Conservation (phyloP, 2,329 filamentous ascomycete species). For the Ophiostoma tasmaniense region DNA sequence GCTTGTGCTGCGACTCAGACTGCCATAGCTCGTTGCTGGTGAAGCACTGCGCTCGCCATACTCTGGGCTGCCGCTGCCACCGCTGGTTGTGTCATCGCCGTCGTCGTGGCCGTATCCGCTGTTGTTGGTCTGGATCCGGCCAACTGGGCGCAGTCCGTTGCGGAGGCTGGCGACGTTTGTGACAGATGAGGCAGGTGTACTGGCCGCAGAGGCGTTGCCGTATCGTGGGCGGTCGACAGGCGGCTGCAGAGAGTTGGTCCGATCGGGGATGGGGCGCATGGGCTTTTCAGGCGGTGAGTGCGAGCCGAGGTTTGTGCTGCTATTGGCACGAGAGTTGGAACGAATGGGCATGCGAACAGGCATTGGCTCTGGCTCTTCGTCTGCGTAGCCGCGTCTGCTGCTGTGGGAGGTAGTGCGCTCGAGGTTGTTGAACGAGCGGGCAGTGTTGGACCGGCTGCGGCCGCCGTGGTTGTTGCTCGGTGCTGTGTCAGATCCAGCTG, state of each 20-base stretch:
- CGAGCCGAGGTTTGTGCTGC: slow-evolving; percentile 14
- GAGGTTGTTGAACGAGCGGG: slow-evolving; percentile 33
- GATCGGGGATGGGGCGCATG: slow-evolving; percentile 28
- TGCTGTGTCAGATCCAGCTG: slow-evolving; percentile 17
- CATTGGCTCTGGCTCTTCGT: slow-evolving; percentile 29
- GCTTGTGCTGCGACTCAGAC: slow-evolving; percentile 40
- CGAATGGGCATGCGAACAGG: slow-evolving; percentile 38
- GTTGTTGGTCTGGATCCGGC: slow-evolving; percentile 33
- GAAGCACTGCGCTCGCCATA: slow-evolving; percentile 45
- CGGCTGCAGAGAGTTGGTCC: slow-evolving; percentile 34
- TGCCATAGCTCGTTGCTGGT: slow-evolving; percentile 49
- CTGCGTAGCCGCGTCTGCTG: slow-evolving; percentile 31
- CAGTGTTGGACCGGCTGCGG: slow-evolving; percentile 41
- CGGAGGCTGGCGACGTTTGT: slow-evolving; percentile 27
- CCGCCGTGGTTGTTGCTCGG: slow-evolving; percentile 19
- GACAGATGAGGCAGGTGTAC: slow-evolving; percentile 18
- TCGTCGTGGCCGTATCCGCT: slow-evolving; percentile 39
- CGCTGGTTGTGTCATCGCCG: slow-evolving; percentile 43
- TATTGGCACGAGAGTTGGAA: slow-evolving; percentile 27
- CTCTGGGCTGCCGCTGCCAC: slow-evolving; percentile 34
- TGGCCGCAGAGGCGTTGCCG: background rate
- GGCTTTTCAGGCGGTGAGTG: slow-evolving; percentile 28
- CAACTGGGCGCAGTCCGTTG: slow-evolving; percentile 38
- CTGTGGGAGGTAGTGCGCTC: slow-evolving; percentile 23
- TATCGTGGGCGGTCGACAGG: background rate